Percentiles rank a stretch among this genome's conserved stretches.
Evolutionary conservation across 129 eudicot genomes (phyloP).

Genomic region (Flaveria ramosissima): DNA sequence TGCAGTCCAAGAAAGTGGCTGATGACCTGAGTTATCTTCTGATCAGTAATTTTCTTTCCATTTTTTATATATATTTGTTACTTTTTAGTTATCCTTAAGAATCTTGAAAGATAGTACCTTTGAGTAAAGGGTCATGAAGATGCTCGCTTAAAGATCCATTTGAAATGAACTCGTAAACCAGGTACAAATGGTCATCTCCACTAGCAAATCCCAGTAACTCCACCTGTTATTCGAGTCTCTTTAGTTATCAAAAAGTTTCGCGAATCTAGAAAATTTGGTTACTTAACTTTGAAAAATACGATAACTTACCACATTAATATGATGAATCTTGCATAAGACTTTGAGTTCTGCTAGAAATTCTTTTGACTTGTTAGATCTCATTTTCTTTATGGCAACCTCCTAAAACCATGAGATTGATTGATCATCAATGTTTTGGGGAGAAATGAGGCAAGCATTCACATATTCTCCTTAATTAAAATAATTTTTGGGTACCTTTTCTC

Average conservation of each 20-base stretch:
- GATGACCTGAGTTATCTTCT: slow-evolving; percentile 59
- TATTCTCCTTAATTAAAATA: neutral
- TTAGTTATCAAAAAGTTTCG: slow-evolving; percentile 1
- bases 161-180: slow-evolving; percentile 70
- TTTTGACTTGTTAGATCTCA: slow-evolving; percentile 82
- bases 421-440: slow-evolving; percentile 2
- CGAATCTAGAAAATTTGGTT: neutral
- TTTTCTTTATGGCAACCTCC: slow-evolving; percentile 85
- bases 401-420: slow-evolving; percentile 25
- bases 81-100: neutral
- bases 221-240: slow-evolving; percentile 42
- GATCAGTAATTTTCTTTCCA: slow-evolving; percentile 18
- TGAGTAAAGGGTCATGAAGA: slow-evolving; percentile 78
- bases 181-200: slow-evolving; percentile 78
- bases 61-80: neutral
- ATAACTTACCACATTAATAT: slow-evolving; percentile 78
- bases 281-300: neutral
- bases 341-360: slow-evolving; percentile 82
- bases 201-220: slow-evolving; percentile 84
- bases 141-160: slow-evolving; percentile 80
- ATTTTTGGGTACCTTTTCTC: slow-evolving; percentile 49
- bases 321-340: slow-evolving; percentile 82
- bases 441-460: neutral
- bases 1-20: slow-evolving; percentile 86
- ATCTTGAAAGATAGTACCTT: slow-evolving; percentile 50